Percentiles rank a stretch among this genome's conserved stretches.
Evolutionary conservation across 2,329 filamentous ascomycete genomes (phyloP).

Genomic region (Aurifilum marmelostoma): DNA sequence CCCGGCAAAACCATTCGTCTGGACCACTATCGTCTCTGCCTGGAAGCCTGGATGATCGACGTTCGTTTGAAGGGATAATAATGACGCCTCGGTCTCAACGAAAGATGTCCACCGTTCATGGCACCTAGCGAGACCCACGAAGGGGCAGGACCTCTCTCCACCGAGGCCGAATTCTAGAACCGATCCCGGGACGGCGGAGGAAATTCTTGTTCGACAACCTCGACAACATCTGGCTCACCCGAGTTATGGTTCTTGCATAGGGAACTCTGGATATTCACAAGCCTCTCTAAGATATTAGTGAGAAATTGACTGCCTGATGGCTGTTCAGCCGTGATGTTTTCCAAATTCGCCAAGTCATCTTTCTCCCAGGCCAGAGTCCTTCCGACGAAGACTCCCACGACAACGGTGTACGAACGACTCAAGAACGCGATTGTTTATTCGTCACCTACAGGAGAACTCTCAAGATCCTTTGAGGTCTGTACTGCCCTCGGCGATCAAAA

Average conservation of each 20-base stretch:
- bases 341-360: background rate
- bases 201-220: too few species aligned
- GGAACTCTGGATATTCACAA: background rate
- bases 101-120: background rate
- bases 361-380: background rate
- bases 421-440: background rate
- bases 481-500: too few species aligned
- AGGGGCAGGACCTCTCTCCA: background rate
- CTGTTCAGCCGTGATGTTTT: too few species aligned
- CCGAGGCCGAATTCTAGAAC: background rate
- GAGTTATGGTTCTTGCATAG: background rate
- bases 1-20: background rate
- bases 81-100: background rate
- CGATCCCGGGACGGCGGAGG: too few species aligned
- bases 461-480: background rate
- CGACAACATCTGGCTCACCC: too few species aligned
- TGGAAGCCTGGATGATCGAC: background rate
- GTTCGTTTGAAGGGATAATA: background rate
- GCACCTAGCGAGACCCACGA: background rate
- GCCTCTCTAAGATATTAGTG: background rate
- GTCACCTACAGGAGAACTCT: background rate
- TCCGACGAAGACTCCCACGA: too few species aligned
- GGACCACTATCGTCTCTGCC: background rate
- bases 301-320: too few species aligned
- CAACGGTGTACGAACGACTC: too few species aligned